phyloP scores from a whole-genome alignment of 148 eudicot genomes.

The Rhododendron simsii region DNA sequence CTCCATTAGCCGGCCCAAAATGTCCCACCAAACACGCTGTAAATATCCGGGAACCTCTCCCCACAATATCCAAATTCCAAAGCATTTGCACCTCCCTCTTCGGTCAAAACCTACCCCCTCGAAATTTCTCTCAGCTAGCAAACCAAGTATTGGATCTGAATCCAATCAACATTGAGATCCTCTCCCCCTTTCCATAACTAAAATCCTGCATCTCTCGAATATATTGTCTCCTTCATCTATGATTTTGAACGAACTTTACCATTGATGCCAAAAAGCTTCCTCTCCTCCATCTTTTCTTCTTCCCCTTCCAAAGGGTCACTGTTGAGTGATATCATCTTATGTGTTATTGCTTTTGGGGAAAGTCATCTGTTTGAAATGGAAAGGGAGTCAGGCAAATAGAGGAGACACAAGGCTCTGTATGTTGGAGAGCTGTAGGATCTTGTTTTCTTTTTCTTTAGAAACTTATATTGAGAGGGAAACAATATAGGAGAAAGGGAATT shows the following conservation, averaged over 20 bases:
- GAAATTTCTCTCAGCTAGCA: neutral
- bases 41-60: neutral
- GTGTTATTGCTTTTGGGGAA: neutral
- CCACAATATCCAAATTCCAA: neutral
- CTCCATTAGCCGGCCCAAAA: neutral
- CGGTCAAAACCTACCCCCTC: neutral
- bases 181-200: neutral
- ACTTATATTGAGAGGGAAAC: neutral
- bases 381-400: neutral
- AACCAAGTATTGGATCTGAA: neutral
- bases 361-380: neutral
- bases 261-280: neutral
- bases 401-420: no score
- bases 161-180: neutral
- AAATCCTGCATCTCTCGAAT: neutral
- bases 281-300: neutral
- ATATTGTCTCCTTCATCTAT: neutral
- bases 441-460: no score
- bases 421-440: no score
- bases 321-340: neutral
- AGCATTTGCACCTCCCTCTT: neutral
- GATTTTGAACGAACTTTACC: neutral
- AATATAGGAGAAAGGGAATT: neutral
- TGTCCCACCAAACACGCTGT: neutral
- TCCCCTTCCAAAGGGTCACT: neutral